Conservation (phyloP, 1,284 basidiomycete genomes). For the Naganishia liquefaciens region DNA sequence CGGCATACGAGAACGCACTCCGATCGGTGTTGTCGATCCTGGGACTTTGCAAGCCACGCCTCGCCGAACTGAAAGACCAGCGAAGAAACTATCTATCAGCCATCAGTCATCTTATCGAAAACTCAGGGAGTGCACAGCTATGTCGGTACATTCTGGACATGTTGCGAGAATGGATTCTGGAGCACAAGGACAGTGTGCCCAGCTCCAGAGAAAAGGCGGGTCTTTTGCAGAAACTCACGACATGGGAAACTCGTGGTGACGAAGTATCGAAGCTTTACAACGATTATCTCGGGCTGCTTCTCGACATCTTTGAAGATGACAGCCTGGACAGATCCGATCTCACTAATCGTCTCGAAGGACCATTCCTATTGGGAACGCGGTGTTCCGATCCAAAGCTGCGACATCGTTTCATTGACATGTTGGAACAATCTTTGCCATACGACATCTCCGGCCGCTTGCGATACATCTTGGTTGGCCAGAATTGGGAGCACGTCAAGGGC, state of each 20-base stretch:
- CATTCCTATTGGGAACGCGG: slow-evolving; percentile 90
- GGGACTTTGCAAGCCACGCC: slow-evolving; percentile 58
- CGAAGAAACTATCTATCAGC: slow-evolving; percentile 68
- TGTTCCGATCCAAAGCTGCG: slow-evolving; percentile 77
- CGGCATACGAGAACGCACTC: slow-evolving; percentile 33
- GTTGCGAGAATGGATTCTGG: slow-evolving; percentile 83
- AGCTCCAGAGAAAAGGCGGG: slow-evolving; percentile 96
- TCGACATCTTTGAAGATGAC: slow-evolving; percentile 90
- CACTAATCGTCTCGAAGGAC: slow-evolving; percentile 87
- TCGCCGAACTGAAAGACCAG: slow-evolving; percentile 60
- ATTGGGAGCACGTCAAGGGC: slow-evolving; percentile 91
- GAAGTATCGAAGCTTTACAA: slow-evolving; percentile 66
- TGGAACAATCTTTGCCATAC: slow-evolving; percentile 85
- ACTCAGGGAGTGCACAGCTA: slow-evolving; percentile 79
- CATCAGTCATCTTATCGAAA: slow-evolving; percentile 82
- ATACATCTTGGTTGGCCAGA: slow-evolving; percentile 91
- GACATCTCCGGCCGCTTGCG: slow-evolving; percentile 79
- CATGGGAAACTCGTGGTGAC: slow-evolving; percentile 76
- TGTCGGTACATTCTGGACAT: slow-evolving; percentile 86
- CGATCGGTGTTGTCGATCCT: slow-evolving; percentile 57
- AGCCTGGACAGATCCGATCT: slow-evolving; percentile 85
- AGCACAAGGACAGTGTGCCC: slow-evolving; percentile 66
- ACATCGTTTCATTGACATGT: slow-evolving; percentile 83
- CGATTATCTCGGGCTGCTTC: slow-evolving; percentile 85
- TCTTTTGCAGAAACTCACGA: slow-evolving; percentile 85